Evolutionary conservation across 2,329 filamentous ascomycete species (phyloP), one percentile per base, ranked within the genome.

Genomic region (Colletotrichum navitas): DNA sequence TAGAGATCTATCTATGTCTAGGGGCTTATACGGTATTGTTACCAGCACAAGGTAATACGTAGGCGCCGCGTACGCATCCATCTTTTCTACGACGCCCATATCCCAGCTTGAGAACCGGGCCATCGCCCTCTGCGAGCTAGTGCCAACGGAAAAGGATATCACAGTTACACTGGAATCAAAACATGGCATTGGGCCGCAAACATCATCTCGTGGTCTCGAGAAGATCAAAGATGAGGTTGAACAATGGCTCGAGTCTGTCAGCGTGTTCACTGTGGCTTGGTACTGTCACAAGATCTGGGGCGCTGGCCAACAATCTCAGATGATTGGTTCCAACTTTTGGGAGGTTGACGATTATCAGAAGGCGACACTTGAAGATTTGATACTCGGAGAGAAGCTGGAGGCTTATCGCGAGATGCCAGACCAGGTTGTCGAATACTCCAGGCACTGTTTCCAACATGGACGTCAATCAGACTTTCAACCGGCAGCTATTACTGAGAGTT

Each of bases 281-380:
- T 75, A 76, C 47, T 76, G 75, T n/a, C 76, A 77, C 24, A 79
- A 76, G 47, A 72, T 74, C 11, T 79, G 78, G 78, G 78, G 73
- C 0, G 71, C 47, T 11, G 77, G 78, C 2, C 32, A 76, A 26
- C 65, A 68, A 18, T 63, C 63, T 3, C 70, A 66, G 18, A 74
- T 74, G 39, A 34, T 77, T 1, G 74, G 75, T 5, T 52, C 63
- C 1, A 76, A 79, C 60, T 63, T 78, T 4, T 79, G 78, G 78
- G 75, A 78, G 1, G 75, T 79, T 1, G 39, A 75, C 5, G 76
- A 68, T 0, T 77, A 77, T 32, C 29, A 73, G 32, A 79, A 78
- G 66, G 73, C 69, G 5, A 77, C 51, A 8, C 63, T 79, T 0
- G 63, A 69, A 0, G 73, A 67, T 5, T 61, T 79, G 41, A 61